A percentile compares a stretch with the other conserved stretches of the same genome.
phyloP scores from a whole-genome alignment of 1,284 basidiomycete genomes.

The Leccinum solheimii region DNA sequence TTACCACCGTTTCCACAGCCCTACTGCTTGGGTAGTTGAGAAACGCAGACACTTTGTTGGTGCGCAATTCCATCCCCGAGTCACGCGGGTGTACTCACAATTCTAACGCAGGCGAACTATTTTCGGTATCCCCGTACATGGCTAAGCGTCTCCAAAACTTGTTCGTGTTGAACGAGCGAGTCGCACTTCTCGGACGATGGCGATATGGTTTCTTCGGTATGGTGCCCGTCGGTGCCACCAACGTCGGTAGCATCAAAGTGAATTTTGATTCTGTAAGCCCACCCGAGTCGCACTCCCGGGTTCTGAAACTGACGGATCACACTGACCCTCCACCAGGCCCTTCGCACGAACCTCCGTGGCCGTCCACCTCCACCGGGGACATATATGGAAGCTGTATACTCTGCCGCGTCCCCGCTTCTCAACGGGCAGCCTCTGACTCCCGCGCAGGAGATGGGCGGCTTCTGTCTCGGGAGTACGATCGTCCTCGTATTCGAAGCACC shows the following conservation, averaged over 20 bases:
- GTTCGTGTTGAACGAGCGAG: conserved; percentile 97
- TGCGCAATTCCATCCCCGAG: conserved; percentile 28
- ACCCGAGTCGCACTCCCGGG: not conserved
- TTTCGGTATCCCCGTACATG: conserved; percentile 96
- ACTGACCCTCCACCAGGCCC: conserved; percentile 43
- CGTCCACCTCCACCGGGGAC: conserved; percentile 81
- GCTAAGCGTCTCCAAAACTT: conserved; percentile 89
- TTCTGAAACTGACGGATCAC: conserved; percentile 5
- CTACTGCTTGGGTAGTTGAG: conserved; percentile 97
- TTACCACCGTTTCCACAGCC: conserved; percentile 97
- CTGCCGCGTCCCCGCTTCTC: conserved; percentile 76
- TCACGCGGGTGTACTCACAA: not conserved
- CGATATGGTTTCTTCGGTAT: conserved; percentile 95
- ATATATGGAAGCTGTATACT: conserved; percentile 91
- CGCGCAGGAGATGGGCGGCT: conserved; percentile 97
- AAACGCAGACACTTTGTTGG: conserved; percentile 93
- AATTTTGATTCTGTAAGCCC: conserved; percentile 86
- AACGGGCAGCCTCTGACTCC: conserved; percentile 85
- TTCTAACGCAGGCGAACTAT: conserved; percentile 72
- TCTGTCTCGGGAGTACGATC: conserved; percentile 93
- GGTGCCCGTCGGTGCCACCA: conserved; percentile 97
- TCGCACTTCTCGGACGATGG: conserved; percentile 96
- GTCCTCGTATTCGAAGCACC: conserved; percentile 98
- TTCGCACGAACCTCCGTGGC: conserved; percentile 83
- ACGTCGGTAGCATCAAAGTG: conserved; percentile 95